Evolutionary conservation across 1,139 yeast species (phyloP).

Genomic region (Blastobotrys ciferrii): DNA sequence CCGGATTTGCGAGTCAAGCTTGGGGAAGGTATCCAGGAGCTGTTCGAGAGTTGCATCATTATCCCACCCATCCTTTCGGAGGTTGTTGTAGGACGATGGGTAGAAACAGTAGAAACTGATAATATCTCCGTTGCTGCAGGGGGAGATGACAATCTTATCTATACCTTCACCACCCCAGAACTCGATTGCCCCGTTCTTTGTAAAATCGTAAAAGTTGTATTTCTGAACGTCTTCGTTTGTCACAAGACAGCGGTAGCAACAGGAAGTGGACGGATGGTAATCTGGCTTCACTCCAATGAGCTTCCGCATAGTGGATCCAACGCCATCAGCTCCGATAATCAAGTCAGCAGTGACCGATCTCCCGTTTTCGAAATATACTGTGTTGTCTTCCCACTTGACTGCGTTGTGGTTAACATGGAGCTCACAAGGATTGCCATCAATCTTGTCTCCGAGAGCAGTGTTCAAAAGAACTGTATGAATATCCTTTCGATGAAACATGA

Average conservation of each 20-base stretch:
- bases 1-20: slow-evolving; percentile 12
- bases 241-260: slow-evolving; percentile 9
- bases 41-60: slow-evolving; percentile 15
- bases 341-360: slow-evolving; percentile 35
- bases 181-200: slow-evolving; percentile 7
- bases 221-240: slow-evolving; percentile 6
- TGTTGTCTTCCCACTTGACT: slow-evolving; percentile 27
- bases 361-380: slow-evolving; percentile 30
- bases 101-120: slow-evolving; percentile 22
- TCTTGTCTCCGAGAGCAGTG: slow-evolving; percentile 2
- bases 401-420: background rate
- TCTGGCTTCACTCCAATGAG: background rate
- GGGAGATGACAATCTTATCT: slow-evolving; percentile 18
- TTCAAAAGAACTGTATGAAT: slow-evolving; percentile 32
- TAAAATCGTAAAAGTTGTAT: slow-evolving; percentile 5
- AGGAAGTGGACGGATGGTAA: slow-evolving; percentile 8
- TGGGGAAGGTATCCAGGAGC: slow-evolving; percentile 4
- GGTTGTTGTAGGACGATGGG: slow-evolving; percentile 12
- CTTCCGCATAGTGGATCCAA: slow-evolving; percentile 3
- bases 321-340: slow-evolving; percentile 42
- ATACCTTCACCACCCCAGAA: slow-evolving; percentile 19
- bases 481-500: slow-evolving; percentile 38
- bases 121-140: slow-evolving; percentile 8
- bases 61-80: slow-evolving; percentile 12
- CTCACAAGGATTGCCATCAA: slow-evolving; percentile 3